Base-by-base conservation (phyloP, 495 filamentous ascomycete species). In the Neurospora sp. region DNA sequence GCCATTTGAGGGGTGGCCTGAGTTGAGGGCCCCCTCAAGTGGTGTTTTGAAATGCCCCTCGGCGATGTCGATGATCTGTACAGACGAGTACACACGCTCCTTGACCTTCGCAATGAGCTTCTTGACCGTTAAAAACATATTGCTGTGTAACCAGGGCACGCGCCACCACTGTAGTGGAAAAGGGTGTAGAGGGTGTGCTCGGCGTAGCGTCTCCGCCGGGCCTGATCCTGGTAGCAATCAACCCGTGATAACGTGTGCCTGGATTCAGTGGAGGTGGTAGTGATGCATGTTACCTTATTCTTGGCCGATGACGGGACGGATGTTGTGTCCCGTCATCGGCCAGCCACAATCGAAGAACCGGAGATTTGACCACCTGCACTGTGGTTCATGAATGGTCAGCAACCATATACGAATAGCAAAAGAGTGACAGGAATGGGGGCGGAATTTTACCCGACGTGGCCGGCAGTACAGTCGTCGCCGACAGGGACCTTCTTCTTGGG, bases 141-240 rank as follows among this genome's bases (percentile, higher is more conserved):
- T 28, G 45, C 19, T 45, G 19, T 1, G 42, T 21, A n/a, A 45
- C 19, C 7, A 45, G 8, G 42, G 42, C 19, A n/a, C 42, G 21
- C 19, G 42, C 42, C 19, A n/a, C 19, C 42, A 45, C 42, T 97
- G 82, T 98, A 98, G 80, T 98, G 94, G 82, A 97, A 91, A 15
- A 97, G 86, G 5, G 93, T 92, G 79, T 95, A 97, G 21, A 98
- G 84, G 74, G 95, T 92, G 78, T 92, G 89, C 84, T 98, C 94
- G 17, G 93, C 93, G 82, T 94, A 97, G 24, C 91, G 86, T 73
- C 93, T 89, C 94, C 94, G 0, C 39, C 39, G 39, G 39, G 39
- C 39, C 39, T 40, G 39, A 40, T 17, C 39, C 39, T 40, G 39
- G 39, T 40, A 15, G 39, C 39, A 40, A 40, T 40, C 39, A 40